Base-by-base conservation (phyloP, 2,329 filamentous ascomycete genomes). In the Trichoderma sp. region DNA sequence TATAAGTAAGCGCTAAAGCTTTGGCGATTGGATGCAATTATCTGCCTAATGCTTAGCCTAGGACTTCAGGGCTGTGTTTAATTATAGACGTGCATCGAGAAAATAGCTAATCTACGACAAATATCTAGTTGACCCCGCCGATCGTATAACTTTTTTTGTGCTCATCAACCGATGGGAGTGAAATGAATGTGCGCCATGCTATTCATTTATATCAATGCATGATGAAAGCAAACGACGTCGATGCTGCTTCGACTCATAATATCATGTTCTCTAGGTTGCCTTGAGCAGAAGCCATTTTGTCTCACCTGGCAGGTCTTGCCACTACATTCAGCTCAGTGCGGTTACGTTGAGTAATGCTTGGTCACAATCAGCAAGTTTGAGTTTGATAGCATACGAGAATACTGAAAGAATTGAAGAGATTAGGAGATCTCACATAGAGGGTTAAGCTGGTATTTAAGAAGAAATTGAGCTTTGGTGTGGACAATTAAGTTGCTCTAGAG, bases 291-390 rank as follows among this genome's bases (percentile, higher is more conserved):
- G n/a, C 0, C 18, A 51, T 51, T 21, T 11, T 21, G 8, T 21
- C 43, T n/a, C 43, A 21, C 5, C 18, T 43, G 9, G 18, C 39
- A 1, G 21, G n/a, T 21, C 2, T 51, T 21, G 9, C 0, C 43
- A 12, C 43, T 12, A 6, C 18, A 21, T 9, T 0, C 3, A 51
- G n/a, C n/a, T 12, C 9, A 12, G n/a, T 0, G 1, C 9, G 8
- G n/a, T 6, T 21, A 3, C n/a, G 6, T 51, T 51, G 0, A 12
- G 43, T 51, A 6, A 6, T 12, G 18, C 43, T 51, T 51, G 9
- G 43, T 3, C 5, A 51, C 8, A 21, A n/a, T 1, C 9, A 12
- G 43, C 1, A 51, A 51, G 9, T 21, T 3, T 51, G n/a, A 2
- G 9, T 21, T 8, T 18, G 43, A 21, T 11, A 47, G 43, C 21